Evolutionary conservation across 352 stramenopile species (phyloP).

Genomic region (Phytophthora constricta): DNA sequence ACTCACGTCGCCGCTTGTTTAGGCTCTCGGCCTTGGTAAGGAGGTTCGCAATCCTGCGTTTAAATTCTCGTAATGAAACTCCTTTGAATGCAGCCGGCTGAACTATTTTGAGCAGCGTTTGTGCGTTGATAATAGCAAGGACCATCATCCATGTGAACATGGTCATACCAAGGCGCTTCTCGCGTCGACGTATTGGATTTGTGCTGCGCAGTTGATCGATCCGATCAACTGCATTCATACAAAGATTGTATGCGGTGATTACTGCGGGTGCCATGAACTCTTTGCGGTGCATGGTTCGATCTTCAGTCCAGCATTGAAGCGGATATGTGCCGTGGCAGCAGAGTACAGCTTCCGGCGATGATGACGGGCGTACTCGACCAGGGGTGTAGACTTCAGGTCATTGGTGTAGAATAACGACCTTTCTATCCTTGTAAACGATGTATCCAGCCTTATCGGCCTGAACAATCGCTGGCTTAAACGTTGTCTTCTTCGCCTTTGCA

Average conservation of each 20-base stretch:
- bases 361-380: not conserved
- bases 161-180: too few relatives aligned
- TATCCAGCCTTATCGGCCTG: too few relatives aligned
- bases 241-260: conserved; percentile 15
- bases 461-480: not conserved
- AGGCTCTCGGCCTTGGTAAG: too few relatives aligned
- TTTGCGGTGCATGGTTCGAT: conserved; percentile 12
- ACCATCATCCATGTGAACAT: too few relatives aligned
- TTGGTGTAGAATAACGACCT: conserved; percentile 18
- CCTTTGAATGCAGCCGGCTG: not conserved
- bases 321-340: conserved; percentile 22
- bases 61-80: too few relatives aligned
- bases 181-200: too few relatives aligned
- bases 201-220: conserved; percentile 23
- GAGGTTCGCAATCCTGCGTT: too few relatives aligned
- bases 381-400: conserved; percentile 8
- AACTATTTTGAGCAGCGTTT: conserved; percentile 1
- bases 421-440: too few relatives aligned
- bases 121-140: too few relatives aligned
- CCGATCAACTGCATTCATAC: conserved; percentile 19
- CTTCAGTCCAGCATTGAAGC: conserved; percentile 13
- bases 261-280: conserved; percentile 5
- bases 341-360: conserved; percentile 5
- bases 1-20: too few relatives aligned
- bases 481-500: not conserved